These are phyloP conservation scores for Plenodomus lindquistii DNA, from an alignment of 2,329 filamentous ascomycete species.

Conservation along the genomic window DNA sequence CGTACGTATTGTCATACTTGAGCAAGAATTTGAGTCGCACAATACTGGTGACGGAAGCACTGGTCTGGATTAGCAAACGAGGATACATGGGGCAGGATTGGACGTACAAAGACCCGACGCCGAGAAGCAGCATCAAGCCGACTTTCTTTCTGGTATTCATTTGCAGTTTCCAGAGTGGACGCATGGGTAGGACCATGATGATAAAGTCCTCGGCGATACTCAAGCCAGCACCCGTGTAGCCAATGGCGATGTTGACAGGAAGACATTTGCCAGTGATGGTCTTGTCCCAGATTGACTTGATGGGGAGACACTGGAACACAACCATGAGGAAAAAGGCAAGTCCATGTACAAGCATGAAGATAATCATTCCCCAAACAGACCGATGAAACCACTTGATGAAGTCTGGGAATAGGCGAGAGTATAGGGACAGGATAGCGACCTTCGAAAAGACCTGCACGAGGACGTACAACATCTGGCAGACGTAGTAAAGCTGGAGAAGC, in stretches of 20 bases:
- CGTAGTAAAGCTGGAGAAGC: slow-evolving; percentile 18
- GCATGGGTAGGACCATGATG: slow-evolving; percentile 19
- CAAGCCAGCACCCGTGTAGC: slow-evolving; percentile 13
- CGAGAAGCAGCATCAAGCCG: slow-evolving; percentile 14
- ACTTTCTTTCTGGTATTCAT: slow-evolving; percentile 17
- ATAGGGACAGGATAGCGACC: slow-evolving; percentile 16
- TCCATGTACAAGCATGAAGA: slow-evolving; percentile 19
- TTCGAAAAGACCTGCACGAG: slow-evolving; percentile 18
- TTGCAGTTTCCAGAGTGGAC: slow-evolving; percentile 15
- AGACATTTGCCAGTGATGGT: slow-evolving; percentile 14
- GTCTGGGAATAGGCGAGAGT: slow-evolving; percentile 11
- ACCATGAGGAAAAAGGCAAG: slow-evolving; percentile 16
- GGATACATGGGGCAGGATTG: neutral
- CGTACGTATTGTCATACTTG: slow-evolving; percentile 15
- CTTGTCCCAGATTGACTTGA: slow-evolving; percentile 19
- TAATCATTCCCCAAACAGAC: slow-evolving; percentile 14
- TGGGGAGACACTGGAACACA: slow-evolving; percentile 16
- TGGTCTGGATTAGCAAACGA: neutral
- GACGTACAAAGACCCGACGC: slow-evolving; percentile 18
- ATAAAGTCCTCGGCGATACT: slow-evolving; percentile 18
- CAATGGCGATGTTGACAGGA: slow-evolving; percentile 11
- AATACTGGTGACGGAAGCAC: slow-evolving; percentile 18
- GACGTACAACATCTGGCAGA: slow-evolving; percentile 19
- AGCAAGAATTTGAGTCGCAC: slow-evolving; percentile 17
- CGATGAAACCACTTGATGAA: slow-evolving; percentile 16